Percentiles rank a stretch among this genome's conserved stretches.
Conservation (phyloP, 306 rosid species). For the Bauhinia variegata region DNA sequence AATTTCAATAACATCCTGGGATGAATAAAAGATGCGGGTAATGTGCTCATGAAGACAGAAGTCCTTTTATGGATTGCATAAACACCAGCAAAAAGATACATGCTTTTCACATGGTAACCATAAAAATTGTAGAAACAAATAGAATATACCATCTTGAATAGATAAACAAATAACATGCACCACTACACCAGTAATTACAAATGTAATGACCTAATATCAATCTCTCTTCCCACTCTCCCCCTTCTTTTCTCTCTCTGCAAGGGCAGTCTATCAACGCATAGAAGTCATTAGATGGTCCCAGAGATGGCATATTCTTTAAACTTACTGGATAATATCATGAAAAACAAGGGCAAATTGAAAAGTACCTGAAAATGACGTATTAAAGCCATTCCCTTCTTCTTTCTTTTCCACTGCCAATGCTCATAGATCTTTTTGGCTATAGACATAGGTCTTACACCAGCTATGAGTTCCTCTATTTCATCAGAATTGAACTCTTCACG, state of each 20-base stretch:
- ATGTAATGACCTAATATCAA: neutral
- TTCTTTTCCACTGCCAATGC: slow-evolving; percentile 79
- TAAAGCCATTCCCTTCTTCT: slow-evolving; percentile 81
- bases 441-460: slow-evolving; percentile 52
- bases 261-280: slow-evolving; percentile 15
- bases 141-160: neutral
- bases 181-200: neutral
- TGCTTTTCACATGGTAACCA: slow-evolving; percentile 1
- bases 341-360: slow-evolving; percentile 19
- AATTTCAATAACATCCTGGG: neutral
- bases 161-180: neutral
- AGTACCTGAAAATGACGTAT: slow-evolving; percentile 91
- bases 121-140: neutral
- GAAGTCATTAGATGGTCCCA: slow-evolving; percentile 10
- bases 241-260: slow-evolving; percentile 17
- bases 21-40: too few relatives aligned
- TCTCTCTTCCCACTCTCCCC: slow-evolving; percentile 11
- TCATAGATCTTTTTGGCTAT: slow-evolving; percentile 60
- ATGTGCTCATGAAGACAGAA: too few relatives aligned
- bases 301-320: slow-evolving; percentile 12
- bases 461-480: slow-evolving; percentile 76
- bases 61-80: neutral
- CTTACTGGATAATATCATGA: slow-evolving; percentile 4
- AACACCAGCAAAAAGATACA: neutral
- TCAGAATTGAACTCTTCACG: slow-evolving; percentile 62